Conservation (phyloP, 1,139 yeast genomes). For the Suhomyces panamericanus region DNA sequence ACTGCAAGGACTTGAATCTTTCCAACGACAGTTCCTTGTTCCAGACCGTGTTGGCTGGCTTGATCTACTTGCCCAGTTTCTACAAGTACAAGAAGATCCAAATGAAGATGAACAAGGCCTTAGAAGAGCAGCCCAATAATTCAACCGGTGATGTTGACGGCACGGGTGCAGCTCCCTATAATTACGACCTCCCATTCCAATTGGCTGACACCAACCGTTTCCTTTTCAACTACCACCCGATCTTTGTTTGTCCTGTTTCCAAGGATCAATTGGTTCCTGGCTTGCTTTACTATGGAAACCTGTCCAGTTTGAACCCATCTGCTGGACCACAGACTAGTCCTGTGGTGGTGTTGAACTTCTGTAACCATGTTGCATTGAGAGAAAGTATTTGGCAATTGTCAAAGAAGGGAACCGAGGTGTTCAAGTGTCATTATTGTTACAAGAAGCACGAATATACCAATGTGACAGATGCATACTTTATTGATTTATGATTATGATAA, state of each 20-base stretch:
- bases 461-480: conserved; percentile 46
- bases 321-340: conserved; percentile 29
- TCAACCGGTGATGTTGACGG: background rate
- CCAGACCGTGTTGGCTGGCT: conserved; percentile 67
- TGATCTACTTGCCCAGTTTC: conserved; percentile 69
- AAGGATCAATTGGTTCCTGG: conserved; percentile 65
- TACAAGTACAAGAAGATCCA: conserved; percentile 60
- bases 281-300: conserved; percentile 25
- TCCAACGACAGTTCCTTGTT: conserved; percentile 73
- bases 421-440: conserved; percentile 52
- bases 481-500: conserved; percentile 31
- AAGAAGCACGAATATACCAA: conserved; percentile 46
- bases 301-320: conserved; percentile 12
- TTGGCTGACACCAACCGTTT: conserved; percentile 43
- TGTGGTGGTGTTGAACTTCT: conserved; percentile 45
- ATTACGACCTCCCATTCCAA: conserved; percentile 45
- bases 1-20: conserved; percentile 61
- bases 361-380: conserved; percentile 46
- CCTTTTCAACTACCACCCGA: conserved; percentile 66
- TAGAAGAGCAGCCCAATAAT: conserved; percentile 6
- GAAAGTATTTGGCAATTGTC: conserved; percentile 48
- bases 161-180: conserved; percentile 24
- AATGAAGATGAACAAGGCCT: conserved; percentile 30
- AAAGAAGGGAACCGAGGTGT: conserved; percentile 42
- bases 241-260: conserved; percentile 88